Percentiles rank a stretch among this genome's conserved stretches.
These are phyloP conservation scores for Aureobasidium sp. DNA, from an alignment of 2,329 filamentous ascomycete species.

Conservation along the genomic window DNA sequence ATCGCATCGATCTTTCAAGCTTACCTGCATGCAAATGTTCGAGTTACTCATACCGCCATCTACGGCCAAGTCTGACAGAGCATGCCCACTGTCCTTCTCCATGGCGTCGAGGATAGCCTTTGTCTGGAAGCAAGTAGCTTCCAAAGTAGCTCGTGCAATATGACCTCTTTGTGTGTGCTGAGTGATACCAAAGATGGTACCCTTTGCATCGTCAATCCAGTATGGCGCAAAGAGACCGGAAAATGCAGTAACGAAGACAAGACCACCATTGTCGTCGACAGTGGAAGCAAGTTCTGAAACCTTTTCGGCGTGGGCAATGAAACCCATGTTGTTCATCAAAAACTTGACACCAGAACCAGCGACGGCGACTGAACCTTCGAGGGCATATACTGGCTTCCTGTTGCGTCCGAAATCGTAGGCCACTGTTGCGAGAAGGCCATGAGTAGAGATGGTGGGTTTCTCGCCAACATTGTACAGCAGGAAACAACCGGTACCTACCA, in stretches of 20 bases:
- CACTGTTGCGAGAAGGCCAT: conserved; percentile 74
- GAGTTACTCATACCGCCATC: conserved; percentile 84
- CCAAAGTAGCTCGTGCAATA: conserved; percentile 76
- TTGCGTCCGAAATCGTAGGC: conserved; percentile 65
- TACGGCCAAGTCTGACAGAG: conserved; percentile 65
- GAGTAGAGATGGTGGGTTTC: conserved; percentile 71
- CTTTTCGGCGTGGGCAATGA: conserved; percentile 54
- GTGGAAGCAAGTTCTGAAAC: conserved; percentile 54
- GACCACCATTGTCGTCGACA: conserved; percentile 67
- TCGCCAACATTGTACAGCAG: conserved; percentile 77
- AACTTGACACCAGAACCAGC: conserved; percentile 77
- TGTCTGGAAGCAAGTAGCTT: conserved; percentile 83
- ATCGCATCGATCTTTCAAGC: conserved; percentile 19
- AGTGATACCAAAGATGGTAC: conserved; percentile 73
- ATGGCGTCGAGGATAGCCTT: conserved; percentile 86
- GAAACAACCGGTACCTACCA: conserved; percentile 64
- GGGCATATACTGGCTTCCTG: conserved; percentile 65
- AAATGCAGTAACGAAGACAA: conserved; percentile 77
- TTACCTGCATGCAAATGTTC: conserved; percentile 73
- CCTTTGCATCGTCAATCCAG: conserved; percentile 84
- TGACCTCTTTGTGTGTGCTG: conserved; percentile 76
- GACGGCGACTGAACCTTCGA: conserved; percentile 79
- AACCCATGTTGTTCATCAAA: conserved; percentile 56
- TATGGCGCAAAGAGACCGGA: conserved; percentile 82
- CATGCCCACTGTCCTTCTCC: conserved; percentile 72